These are phyloP conservation scores for Phytophthora melonis DNA, from an alignment of 352 stramenopile species.

Conservation along the genomic window DNA sequence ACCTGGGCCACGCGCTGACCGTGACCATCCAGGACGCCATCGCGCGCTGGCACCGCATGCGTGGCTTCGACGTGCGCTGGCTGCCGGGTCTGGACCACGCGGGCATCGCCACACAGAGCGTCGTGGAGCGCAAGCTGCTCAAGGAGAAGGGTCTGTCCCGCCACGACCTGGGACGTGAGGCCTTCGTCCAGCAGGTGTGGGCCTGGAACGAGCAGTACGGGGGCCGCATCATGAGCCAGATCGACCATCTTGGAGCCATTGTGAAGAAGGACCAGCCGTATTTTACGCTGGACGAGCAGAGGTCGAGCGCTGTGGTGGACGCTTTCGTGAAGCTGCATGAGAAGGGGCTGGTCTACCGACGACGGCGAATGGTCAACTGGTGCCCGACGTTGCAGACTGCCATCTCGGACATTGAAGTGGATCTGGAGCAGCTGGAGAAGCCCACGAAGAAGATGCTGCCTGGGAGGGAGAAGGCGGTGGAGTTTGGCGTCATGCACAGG, in stretches of 20 bases:
- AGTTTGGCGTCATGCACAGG: slow-evolving; percentile 90
- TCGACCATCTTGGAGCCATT: slow-evolving; percentile 93
- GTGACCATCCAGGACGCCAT: slow-evolving; percentile 98
- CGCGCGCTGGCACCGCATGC: slow-evolving; percentile 98
- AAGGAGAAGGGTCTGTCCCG: slow-evolving; percentile 92
- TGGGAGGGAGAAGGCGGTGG: slow-evolving; percentile 73
- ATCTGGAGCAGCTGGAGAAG: slow-evolving; percentile 97
- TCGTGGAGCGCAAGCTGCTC: slow-evolving; percentile 99
- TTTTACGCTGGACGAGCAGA: slow-evolving; percentile 98
- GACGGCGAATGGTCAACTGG: slow-evolving; percentile 99
- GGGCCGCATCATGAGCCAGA: slow-evolving; percentile 95
- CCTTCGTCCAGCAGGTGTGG: slow-evolving; percentile 98
- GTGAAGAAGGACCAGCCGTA: slow-evolving; percentile 97
- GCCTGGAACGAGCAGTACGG: slow-evolving; percentile 99
- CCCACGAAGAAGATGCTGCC: slow-evolving; percentile 77
- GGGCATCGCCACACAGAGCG: slow-evolving; percentile 98
- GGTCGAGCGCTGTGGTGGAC: slow-evolving; percentile 76
- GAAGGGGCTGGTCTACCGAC: slow-evolving; percentile 97
- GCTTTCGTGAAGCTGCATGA: slow-evolving; percentile 94
- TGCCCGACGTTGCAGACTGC: slow-evolving; percentile 95
- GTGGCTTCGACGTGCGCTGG: slow-evolving; percentile 97
- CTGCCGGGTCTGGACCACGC: slow-evolving; percentile 98
- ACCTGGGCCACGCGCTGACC: slow-evolving; percentile 98
- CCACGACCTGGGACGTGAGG: slow-evolving; percentile 97
- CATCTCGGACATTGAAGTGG: slow-evolving; percentile 98